These are phyloP conservation scores for Buxus sempervirens DNA, from an alignment of 164 flowering plant genomes.

Conservation along the genomic window DNA sequence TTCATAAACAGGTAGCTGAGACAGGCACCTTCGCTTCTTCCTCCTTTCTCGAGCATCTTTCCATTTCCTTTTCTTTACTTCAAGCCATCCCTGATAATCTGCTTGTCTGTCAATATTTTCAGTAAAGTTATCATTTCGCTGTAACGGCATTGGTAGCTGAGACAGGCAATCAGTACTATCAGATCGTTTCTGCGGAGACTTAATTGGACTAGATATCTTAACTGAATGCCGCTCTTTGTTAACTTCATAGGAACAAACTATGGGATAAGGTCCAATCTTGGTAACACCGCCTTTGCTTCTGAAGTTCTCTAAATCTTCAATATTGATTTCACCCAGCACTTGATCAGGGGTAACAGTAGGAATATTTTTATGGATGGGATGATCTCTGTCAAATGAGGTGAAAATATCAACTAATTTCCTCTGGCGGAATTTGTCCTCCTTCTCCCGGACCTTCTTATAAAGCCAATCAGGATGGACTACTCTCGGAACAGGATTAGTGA, in stretches of 20 bases:
- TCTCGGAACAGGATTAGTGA: constrained; percentile 94
- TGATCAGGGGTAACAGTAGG: constrained; percentile 16
- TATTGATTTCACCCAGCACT: constrained; percentile 25
- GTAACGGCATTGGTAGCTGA: constrained; percentile 13
- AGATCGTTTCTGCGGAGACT: constrained; percentile 19
- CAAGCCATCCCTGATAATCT: constrained; percentile 97
- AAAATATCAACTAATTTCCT: constrained; percentile 80
- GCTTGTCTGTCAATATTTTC: constrained; percentile 60
- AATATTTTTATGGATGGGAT: constrained; percentile 16
- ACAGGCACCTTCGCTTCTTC: constrained; percentile 73
- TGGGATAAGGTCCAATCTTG: constrained; percentile 49
- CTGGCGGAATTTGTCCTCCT: constrained; percentile 93
- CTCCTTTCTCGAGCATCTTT: constrained; percentile 62
- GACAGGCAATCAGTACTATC: constrained; percentile 15
- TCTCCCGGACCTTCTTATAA: constrained; percentile 92
- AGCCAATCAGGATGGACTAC: constrained; percentile 99
- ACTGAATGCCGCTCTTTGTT: constrained; percentile 27
- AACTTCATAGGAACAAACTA: constrained; percentile 58
- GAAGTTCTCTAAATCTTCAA: constrained; percentile 78
- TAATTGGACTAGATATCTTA: constrained; percentile 17
- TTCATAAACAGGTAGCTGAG: too few species aligned
- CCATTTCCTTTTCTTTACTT: constrained; percentile 86
- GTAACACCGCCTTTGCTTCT: constrained; percentile 32
- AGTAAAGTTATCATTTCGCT: constrained; percentile 14
- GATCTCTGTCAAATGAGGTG: constrained; percentile 33